phyloP scores from a whole-genome alignment of 768 basidiomycete genomes.

The Russula dissimulans region DNA sequence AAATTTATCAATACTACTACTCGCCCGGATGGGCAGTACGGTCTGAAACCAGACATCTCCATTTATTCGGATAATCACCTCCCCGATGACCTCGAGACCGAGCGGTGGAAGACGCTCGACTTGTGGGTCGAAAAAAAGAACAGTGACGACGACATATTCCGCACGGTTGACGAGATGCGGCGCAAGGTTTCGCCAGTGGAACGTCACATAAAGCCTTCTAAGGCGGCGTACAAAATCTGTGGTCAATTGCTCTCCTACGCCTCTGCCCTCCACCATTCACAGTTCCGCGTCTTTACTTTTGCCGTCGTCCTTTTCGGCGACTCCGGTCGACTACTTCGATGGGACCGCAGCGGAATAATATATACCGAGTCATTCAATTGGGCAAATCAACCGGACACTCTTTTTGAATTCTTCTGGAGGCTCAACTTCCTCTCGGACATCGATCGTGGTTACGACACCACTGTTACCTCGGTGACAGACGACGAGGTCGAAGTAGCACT shows the following conservation, averaged over 20 bases:
- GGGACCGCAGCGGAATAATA: constrained; percentile 4
- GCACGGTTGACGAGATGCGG: background rate
- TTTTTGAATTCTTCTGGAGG: constrained; percentile 7
- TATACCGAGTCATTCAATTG: constrained; percentile 6
- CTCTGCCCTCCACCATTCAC: background rate
- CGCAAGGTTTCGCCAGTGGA: background rate
- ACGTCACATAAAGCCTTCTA: background rate
- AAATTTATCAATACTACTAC: background rate
- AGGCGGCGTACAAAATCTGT: background rate
- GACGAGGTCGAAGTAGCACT: background rate
- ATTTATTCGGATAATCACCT: background rate
- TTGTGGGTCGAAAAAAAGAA: background rate
- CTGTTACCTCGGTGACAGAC: background rate
- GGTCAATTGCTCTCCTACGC: constrained; percentile 1
- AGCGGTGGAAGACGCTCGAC: constrained; percentile 3
- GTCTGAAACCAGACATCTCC: background rate
- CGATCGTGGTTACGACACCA: background rate
- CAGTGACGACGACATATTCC: background rate
- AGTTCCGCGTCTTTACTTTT: constrained; percentile 1
- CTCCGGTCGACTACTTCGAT: constrained; percentile 1
- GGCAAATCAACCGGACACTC: background rate
- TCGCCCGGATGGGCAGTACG: background rate
- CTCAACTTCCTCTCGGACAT: background rate
- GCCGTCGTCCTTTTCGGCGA: background rate
- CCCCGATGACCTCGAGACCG: background rate